phyloP scores from a whole-genome alignment of 139 green algal genomes.

The Volvox reticuliferus region DNA sequence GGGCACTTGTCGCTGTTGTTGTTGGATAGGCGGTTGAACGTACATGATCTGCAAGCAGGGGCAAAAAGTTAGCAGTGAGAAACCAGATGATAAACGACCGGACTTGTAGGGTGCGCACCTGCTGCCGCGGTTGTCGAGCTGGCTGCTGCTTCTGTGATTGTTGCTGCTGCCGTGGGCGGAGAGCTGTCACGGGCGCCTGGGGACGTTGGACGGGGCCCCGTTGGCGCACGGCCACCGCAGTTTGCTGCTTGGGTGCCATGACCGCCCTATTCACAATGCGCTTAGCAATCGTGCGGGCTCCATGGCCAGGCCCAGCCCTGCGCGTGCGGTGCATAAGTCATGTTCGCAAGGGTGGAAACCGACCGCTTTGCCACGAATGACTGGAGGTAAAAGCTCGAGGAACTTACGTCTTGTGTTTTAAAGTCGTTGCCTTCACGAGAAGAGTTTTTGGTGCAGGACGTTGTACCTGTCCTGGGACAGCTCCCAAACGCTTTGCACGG shows the following conservation, averaged over 20 bases:
- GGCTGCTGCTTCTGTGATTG: neutral
- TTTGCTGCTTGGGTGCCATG: constrained; percentile 30
- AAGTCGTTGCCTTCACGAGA: neutral
- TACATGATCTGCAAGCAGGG: constrained; percentile 18
- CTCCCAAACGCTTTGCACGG: neutral
- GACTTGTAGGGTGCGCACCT: neutral
- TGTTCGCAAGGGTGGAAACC: neutral
- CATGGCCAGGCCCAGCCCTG: neutral
- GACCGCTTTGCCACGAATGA: neutral
- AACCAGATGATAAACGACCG: neutral
- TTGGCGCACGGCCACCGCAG: neutral
- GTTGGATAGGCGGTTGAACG: neutral
- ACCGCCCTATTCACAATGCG: constrained; percentile 40
- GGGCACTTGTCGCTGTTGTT: constrained; percentile 6
- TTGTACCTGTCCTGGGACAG: neutral
- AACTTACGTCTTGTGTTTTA: constrained; percentile 22
- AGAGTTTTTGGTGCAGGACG: neutral
- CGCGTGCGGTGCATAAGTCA: neutral
- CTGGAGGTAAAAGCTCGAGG: neutral
- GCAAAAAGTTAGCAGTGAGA: neutral
- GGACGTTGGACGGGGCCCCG: neutral
- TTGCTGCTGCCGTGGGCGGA: constrained; percentile 3
- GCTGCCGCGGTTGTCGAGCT: constrained; percentile 30
- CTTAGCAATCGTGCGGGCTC: neutral
- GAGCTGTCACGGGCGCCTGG: neutral